Evolutionary conservation across 179 eudicot genomes (phyloP).

Genomic region (Spinacia oleracea): DNA sequence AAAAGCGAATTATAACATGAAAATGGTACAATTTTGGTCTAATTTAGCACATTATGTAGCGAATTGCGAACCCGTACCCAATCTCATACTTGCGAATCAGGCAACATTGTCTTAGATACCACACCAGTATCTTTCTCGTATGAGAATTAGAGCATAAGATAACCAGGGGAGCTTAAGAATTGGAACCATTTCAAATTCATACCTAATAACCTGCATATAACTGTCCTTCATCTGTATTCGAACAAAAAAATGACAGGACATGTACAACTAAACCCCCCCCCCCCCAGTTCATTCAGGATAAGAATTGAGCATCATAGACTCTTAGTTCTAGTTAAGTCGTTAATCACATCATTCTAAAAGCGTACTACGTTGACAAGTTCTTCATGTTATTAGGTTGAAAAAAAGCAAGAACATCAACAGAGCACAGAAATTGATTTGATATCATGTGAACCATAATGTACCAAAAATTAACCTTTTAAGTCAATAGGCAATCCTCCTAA

Average conservation of each 20-base stretch:
- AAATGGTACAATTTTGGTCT: no score
- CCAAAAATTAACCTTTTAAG: conserved; percentile 57
- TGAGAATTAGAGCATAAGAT: background rate
- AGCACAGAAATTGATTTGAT: background rate
- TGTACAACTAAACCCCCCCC: no score
- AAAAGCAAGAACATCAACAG: background rate
- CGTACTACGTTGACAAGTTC: background rate
- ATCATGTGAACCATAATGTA: background rate
- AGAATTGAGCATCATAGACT: background rate
- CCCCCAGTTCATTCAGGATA: background rate
- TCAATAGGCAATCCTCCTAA: conserved; percentile 63
- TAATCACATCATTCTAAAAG: no score
- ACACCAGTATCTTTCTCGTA: background rate
- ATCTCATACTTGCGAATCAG: no score
- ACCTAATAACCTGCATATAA: background rate
- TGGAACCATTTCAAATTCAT: no score
- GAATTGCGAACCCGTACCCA: no score
- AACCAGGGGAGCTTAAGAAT: no score
- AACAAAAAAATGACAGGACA: no score
- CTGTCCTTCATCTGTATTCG: background rate
- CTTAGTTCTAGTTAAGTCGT: background rate
- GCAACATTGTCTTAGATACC: background rate
- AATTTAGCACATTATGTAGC: no score
- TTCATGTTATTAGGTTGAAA: background rate
- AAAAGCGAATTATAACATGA: no score